Evolutionary conservation across 345 rosid species (phyloP), one percentile per base, ranked within the genome.

Genomic region (Cardamine occulta): DNA sequence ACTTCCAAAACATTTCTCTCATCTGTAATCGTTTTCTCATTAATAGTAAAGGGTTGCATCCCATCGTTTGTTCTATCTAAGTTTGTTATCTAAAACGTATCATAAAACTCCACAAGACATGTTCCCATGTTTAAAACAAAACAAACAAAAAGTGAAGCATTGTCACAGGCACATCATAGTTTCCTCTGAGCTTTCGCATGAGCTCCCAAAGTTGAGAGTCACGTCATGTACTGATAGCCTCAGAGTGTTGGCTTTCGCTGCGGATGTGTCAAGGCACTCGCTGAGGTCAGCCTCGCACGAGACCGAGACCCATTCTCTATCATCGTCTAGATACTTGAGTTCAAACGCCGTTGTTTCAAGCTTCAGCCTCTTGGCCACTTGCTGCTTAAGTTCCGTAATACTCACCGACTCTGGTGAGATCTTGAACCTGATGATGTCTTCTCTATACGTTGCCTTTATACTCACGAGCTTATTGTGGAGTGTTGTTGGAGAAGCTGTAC

Each of bases 351-450:
- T 90, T 31, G 80, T 83, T 65, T 91, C 96, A 44, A 89, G 78
- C 82, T 88, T 91, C 74, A 91, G 81, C 87, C 97, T 88, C 86
- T 83, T 91, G 4, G 88, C 94, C 71, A 94, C 96, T 81, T 91
- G 89, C 72, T 88, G 90, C 84, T 86, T 87, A 55, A 94, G 73
- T 65, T 91, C 96, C 53, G 78, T 14, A 21, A 90, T 78, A 68
- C 90, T 86, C 48, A 77, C 40, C 0, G 82, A 86, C 63, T 79
- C 82, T 31, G 72, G 52, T 52, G 89, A 77, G 73, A 94, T 85
- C 42, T 93, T 80, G 58, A 94, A 91, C 76, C 98, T 80, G 77
- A 94, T 91, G 52, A 91, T 89, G 73, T 88, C 90, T 81, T 88
- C 91, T 80, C 73, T 80, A 63, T 91, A 91, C 9, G 89, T 86